These are phyloP conservation scores for Linnemannia hyalina DNA, from an alignment of 192 early-diverging fungal genomes.

Conservation along the genomic window DNA sequence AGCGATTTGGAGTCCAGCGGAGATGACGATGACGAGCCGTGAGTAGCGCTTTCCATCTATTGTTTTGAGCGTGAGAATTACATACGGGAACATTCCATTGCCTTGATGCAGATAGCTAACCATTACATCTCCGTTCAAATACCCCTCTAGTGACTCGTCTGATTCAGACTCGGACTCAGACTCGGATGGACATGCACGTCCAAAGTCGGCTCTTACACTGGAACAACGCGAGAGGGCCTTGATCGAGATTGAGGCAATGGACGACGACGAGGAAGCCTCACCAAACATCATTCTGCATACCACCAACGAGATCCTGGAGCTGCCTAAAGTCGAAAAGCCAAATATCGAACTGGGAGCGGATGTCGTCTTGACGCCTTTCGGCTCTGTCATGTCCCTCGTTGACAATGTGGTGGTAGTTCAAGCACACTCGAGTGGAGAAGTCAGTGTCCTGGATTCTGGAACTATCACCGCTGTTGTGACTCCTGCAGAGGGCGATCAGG, in stretches of 20 bases:
- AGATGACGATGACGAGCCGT: slow-evolving; percentile 49
- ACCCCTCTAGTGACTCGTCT: slow-evolving; percentile 26
- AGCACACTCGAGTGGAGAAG: slow-evolving; percentile 58
- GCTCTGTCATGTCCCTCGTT: slow-evolving; percentile 77
- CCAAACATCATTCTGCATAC: slow-evolving; percentile 56
- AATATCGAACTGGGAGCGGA: slow-evolving; percentile 62
- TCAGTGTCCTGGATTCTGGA: slow-evolving; percentile 80
- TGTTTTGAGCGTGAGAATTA: not conserved
- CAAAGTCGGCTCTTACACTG: slow-evolving; percentile 21
- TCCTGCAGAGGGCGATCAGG: slow-evolving; percentile 5
- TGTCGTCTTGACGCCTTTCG: slow-evolving; percentile 67
- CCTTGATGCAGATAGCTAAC: not conserved
- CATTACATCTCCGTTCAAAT: not conserved
- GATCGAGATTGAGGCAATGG: slow-evolving; percentile 37
- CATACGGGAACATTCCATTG: not conserved
- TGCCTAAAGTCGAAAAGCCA: slow-evolving; percentile 59
- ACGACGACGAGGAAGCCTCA: slow-evolving; percentile 56
- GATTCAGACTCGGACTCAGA: slow-evolving; percentile 49
- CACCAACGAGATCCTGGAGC: slow-evolving; percentile 71
- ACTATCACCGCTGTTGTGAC: slow-evolving; percentile 68
- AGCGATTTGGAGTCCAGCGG: slow-evolving; percentile 60
- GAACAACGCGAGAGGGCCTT: slow-evolving; percentile 50
- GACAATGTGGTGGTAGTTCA: slow-evolving; percentile 80
- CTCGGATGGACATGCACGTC: not conserved
- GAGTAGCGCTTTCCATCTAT: not conserved